Evolutionary conservation across 2,329 filamentous ascomycete genomes (phyloP).

Genomic region (Paecilomyces dactylethromorphus): DNA sequence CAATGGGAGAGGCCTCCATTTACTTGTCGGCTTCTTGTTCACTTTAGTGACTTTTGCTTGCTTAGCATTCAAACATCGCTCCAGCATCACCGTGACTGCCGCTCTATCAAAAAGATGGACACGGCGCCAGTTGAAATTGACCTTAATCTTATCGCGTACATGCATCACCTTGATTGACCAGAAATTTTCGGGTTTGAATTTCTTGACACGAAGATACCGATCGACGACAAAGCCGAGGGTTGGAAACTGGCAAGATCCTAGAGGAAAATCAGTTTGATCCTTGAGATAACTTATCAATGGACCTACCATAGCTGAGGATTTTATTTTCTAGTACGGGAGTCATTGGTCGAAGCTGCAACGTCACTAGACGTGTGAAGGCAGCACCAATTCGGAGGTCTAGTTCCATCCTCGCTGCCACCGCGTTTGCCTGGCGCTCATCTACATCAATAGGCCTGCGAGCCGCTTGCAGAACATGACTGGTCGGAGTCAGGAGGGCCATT

Average conservation of each 20-base stretch:
- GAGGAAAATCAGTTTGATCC: conserved; percentile 5
- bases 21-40: conserved; percentile 83
- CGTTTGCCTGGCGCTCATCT: conserved; percentile 79
- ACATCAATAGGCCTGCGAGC: conserved; percentile 69
- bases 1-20: conserved; percentile 87
- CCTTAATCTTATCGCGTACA: conserved; percentile 67
- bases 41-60: conserved; percentile 76
- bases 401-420: conserved; percentile 83
- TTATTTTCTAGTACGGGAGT: conserved; percentile 60
- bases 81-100: conserved; percentile 72
- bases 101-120: conserved; percentile 83
- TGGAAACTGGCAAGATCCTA: conserved; percentile 90
- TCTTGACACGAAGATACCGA: conserved; percentile 86
- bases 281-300: neutral
- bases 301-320: conserved; percentile 72
- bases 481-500: conserved; percentile 6
- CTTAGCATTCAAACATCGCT: conserved; percentile 72
- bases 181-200: conserved; percentile 87
- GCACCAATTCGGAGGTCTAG: conserved; percentile 88
- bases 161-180: conserved; percentile 88
- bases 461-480: conserved; percentile 77
- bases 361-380: conserved; percentile 85
- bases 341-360: conserved; percentile 66
- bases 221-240: conserved; percentile 96
- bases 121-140: conserved; percentile 77